phyloP scores from a whole-genome alignment of 192 early-diverging fungal species.

The Oehlia diaphana region DNA sequence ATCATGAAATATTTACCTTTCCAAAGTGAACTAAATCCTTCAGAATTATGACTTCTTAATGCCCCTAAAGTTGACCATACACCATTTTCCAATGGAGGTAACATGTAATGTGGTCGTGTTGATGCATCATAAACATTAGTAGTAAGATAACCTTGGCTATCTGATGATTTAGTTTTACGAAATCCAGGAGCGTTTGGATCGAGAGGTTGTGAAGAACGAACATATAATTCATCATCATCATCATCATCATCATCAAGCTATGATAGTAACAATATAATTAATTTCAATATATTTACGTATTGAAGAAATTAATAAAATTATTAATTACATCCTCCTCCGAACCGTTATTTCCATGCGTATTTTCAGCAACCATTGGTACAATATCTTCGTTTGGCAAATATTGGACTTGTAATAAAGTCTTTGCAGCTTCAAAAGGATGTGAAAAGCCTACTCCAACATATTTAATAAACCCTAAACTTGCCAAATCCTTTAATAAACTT shows the following conservation, averaged over 20 bases:
- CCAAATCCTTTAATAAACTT: conserved; percentile 54
- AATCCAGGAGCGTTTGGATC: conserved; percentile 50
- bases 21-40: conserved; percentile 59
- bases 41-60: conserved; percentile 61
- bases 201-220: conserved; percentile 33
- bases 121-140: conserved; percentile 51
- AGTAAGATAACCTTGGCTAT: conserved; percentile 64
- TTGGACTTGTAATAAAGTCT: conserved; percentile 77
- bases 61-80: conserved; percentile 56
- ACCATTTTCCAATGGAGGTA: conserved; percentile 59
- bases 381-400: conserved; percentile 63
- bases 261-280: not conserved
- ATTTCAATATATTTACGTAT: not conserved
- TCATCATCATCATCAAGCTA: conserved; percentile 6
- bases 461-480: conserved; percentile 63
- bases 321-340: conserved; percentile 38
- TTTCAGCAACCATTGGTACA: conserved; percentile 26
- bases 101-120: conserved; percentile 59
- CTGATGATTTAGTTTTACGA: conserved; percentile 41
- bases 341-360: conserved; percentile 36
- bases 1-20: conserved; percentile 39
- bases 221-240: conserved; percentile 38
- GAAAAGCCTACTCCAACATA: conserved; percentile 59
- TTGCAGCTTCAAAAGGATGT: conserved; percentile 64
- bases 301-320: not conserved